Percentiles rank a stretch among this genome's conserved stretches.
These are phyloP conservation scores for Lactarius indigo DNA, from an alignment of 768 basidiomycete species.

Conservation along the genomic window DNA sequence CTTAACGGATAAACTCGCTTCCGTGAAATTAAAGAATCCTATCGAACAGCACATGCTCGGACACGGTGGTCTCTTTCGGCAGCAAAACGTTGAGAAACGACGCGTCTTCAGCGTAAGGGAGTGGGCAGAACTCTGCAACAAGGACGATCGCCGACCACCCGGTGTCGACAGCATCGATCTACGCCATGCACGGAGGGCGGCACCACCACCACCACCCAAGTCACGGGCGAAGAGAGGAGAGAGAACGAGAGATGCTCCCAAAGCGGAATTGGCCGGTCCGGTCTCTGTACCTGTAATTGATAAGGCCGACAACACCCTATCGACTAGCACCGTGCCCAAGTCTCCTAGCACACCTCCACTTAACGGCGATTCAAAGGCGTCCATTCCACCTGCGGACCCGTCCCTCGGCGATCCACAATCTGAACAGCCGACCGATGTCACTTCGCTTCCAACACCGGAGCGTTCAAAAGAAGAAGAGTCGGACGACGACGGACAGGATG, in stretches of 20 bases:
- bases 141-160: conserved; percentile 70
- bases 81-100: conserved; percentile 88
- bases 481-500: conserved; percentile 27
- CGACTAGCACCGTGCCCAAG: neutral
- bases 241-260: conserved; percentile 41
- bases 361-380: neutral
- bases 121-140: conserved; percentile 75
- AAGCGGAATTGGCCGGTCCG: conserved; percentile 36
- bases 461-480: conserved; percentile 25
- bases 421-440: neutral
- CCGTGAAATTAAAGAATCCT: conserved; percentile 79
- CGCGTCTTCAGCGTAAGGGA: conserved; percentile 80
- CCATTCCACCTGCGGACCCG: neutral
- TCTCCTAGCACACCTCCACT: conserved; percentile 12
- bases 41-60: conserved; percentile 95
- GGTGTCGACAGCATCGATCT: conserved; percentile 66
- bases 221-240: conserved; percentile 41
- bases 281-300: conserved; percentile 4
- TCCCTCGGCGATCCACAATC: neutral
- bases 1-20: conserved; percentile 62
- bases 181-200: conserved; percentile 38
- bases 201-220: conserved; percentile 37
- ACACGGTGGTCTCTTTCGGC: conserved; percentile 78
- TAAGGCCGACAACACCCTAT: neutral
- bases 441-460: conserved; percentile 19